phyloP scores from a whole-genome alignment of 208 protist genomes.

The Trypanosoma cruzi region DNA sequence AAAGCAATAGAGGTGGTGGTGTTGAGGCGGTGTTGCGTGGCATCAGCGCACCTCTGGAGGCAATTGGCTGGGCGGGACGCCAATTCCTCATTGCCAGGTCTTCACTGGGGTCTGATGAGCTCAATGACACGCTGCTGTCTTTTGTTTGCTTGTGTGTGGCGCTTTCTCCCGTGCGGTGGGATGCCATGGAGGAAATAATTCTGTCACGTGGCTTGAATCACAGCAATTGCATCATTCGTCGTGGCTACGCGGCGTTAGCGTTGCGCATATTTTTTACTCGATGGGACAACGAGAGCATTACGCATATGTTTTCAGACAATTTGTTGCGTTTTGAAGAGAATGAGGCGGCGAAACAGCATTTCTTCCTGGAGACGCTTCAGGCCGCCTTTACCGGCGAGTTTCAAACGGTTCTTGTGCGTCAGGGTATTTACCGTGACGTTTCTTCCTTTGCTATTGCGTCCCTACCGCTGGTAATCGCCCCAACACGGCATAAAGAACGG shows the following conservation, averaged over 20 bases:
- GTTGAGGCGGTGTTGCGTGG: conserved; percentile 5
- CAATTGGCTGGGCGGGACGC: conserved; percentile 7
- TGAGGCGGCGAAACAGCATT: neutral
- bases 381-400: conserved; percentile 26
- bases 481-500: neutral
- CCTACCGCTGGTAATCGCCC: neutral
- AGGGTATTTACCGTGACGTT: neutral
- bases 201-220: conserved; percentile 16
- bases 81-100: conserved; percentile 1
- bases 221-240: conserved; percentile 14
- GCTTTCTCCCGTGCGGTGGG: neutral
- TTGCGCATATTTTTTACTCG: conserved; percentile 14
- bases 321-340: neutral
- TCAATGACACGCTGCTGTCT: conserved; percentile 15
- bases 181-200: conserved; percentile 16
- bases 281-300: conserved; percentile 3
- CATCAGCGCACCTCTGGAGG: neutral
- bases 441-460: neutral
- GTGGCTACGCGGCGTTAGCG: conserved; percentile 23
- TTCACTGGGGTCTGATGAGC: neutral
- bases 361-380: conserved; percentile 15
- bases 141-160: conserved; percentile 21
- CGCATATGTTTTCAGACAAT: neutral
- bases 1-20: neutral
- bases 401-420: conserved; percentile 1